A percentile compares a stretch with the other conserved stretches of the same genome.
phyloP scores from a whole-genome alignment of 176 grass and related monocot species.

The Musa acuminata region DNA sequence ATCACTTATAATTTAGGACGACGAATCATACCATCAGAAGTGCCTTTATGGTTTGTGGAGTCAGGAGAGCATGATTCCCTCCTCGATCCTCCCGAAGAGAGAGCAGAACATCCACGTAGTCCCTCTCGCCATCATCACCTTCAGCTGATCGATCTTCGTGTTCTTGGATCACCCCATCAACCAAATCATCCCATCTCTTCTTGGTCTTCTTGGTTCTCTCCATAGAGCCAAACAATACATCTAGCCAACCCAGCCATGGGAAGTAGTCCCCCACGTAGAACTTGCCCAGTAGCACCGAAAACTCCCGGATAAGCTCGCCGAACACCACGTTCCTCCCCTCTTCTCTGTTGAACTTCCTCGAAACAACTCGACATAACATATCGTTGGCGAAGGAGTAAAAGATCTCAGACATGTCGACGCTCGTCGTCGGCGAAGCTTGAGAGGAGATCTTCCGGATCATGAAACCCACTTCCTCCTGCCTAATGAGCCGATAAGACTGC shows the following conservation, averaged over 20 bases:
- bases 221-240: constrained; percentile 16
- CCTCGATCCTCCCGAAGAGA: background rate
- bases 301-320: background rate
- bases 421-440: background rate
- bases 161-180: constrained; percentile 8
- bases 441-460: constrained; percentile 21
- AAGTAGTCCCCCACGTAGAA: constrained; percentile 20
- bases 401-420: background rate
- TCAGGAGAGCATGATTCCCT: background rate
- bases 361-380: background rate
- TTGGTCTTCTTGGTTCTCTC: constrained; percentile 7
- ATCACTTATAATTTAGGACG: too few species aligned
- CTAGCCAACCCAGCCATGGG: constrained; percentile 43
- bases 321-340: constrained; percentile 8
- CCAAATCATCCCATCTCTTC: constrained; percentile 11
- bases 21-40: background rate
- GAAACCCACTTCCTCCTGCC: constrained; percentile 32
- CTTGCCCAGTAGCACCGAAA: background rate
- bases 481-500: background rate
- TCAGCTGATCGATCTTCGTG: constrained; percentile 10
- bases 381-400: background rate
- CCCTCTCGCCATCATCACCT: background rate
- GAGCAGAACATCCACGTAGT: constrained; percentile 5
- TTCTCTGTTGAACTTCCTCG: background rate
- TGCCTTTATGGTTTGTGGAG: background rate